Evolutionary conservation across 2,329 filamentous ascomycete species (phyloP).

Genomic region (Xylaria arbuscula): DNA sequence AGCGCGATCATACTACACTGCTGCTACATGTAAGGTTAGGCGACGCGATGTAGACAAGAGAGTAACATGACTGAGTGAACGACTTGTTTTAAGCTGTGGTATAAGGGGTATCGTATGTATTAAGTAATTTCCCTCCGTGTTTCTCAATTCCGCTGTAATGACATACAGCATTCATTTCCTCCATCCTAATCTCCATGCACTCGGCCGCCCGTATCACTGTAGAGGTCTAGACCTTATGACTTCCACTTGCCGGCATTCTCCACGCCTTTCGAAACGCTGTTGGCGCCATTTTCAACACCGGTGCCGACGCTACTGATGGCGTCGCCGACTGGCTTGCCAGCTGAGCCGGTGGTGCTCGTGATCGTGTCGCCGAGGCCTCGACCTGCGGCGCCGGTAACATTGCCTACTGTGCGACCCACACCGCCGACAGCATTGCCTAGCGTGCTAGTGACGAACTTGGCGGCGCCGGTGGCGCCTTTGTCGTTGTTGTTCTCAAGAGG

Average conservation of each 20-base stretch:
- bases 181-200: not conserved
- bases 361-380: conserved; percentile 60
- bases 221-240: conserved; percentile 12
- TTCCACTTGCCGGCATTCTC: conserved; percentile 54
- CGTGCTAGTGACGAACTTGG: conserved; percentile 52
- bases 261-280: conserved; percentile 57
- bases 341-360: conserved; percentile 57
- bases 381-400: conserved; percentile 54
- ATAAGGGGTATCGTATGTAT: conserved; percentile 16
- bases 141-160: not conserved
- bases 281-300: conserved; percentile 58
- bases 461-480: conserved; percentile 49
- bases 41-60: too few species aligned
- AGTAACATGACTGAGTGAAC: too few species aligned
- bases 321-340: conserved; percentile 61
- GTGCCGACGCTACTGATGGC: conserved; percentile 56
- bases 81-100: not conserved
- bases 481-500: conserved; percentile 48
- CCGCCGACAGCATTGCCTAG: conserved; percentile 49
- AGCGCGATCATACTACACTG: not conserved
- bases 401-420: conserved; percentile 49
- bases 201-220: not conserved
- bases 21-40: not conserved
- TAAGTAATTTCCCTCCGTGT: not conserved
- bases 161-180: not conserved